Percentiles rank a stretch among this genome's conserved stretches.
phyloP scores from a whole-genome alignment of 192 early-diverging fungal species.

The Coemansia sp. region DNA sequence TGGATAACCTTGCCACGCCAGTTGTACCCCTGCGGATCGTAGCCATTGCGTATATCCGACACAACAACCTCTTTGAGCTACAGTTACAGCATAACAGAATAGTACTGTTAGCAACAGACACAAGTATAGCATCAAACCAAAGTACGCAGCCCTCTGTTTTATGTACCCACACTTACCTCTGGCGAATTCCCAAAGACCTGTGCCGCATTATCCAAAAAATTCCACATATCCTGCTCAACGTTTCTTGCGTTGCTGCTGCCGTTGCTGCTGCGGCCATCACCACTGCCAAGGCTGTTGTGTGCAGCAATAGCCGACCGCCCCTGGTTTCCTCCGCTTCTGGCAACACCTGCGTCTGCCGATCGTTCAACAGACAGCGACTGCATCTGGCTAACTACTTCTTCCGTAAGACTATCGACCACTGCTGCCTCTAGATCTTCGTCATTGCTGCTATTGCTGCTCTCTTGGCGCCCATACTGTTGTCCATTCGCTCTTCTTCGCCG shows the following conservation, averaged over 20 bases:
- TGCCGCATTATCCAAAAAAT: conserved; percentile 47
- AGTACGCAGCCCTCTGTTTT: background rate
- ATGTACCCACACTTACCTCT: conserved; percentile 18
- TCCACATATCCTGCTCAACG: conserved; percentile 21
- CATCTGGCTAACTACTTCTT: conserved; percentile 34
- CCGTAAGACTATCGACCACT: conserved; percentile 11
- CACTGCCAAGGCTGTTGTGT: background rate
- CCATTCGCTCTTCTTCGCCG: conserved; percentile 3
- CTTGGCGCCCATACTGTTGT: background rate
- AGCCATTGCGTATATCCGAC: conserved; percentile 28
- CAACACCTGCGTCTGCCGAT: background rate
- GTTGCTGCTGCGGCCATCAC: conserved; percentile 9
- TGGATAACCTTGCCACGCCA: conserved; percentile 50
- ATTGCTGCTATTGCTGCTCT: background rate
- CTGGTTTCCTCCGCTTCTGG: background rate
- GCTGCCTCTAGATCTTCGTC: conserved; percentile 3
- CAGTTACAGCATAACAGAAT: background rate
- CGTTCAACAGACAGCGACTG: conserved; percentile 34
- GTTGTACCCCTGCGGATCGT: conserved; percentile 61
- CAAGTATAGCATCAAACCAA: background rate
- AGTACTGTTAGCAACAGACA: background rate
- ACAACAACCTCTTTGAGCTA: conserved; percentile 31
- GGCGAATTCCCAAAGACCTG: conserved; percentile 43
- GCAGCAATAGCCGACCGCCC: background rate
- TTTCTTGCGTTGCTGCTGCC: background rate